Evolutionary conservation across 129 eudicot genomes (phyloP), one percentile per base, ranked within the genome.

Genomic region (Chrysanthemum lavandulifolium): DNA sequence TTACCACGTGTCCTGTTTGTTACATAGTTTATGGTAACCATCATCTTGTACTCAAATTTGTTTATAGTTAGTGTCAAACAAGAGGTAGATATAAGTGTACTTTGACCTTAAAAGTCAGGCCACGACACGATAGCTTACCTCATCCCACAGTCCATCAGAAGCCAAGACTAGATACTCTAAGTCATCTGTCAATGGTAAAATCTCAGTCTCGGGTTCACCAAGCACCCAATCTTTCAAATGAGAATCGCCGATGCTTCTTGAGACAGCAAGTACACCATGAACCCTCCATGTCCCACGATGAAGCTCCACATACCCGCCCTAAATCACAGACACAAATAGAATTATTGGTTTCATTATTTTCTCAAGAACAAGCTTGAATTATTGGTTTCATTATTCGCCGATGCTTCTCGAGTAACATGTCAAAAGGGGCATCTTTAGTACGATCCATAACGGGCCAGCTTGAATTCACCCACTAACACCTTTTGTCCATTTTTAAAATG

Each of bases 251-350:
- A 94, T 88, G 86, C 98, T 94, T 81, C 98, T 88, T 48, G 98
- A 87, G 54, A 94, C 98, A 6, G 97, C 84, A 10, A 94, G 89
- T 50, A 87, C 76, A 52, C 98, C 98, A 29, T 90, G 96, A 73
- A 94, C 93, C 73, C 99, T 86, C 99, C 99, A 94, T 27, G 93
- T 83, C 75, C 99, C 99, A 5, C 91, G 80, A 77, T 90, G 99
- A 62, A 86, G 58, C 80, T 84, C 97, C 11, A 94, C 94, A 79
- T 81, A 94, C 73, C 99, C 99, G 9, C 99, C 97, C 99, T 94
- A 58, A 67, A 73, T 65, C 52, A 64, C 52, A 81, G 36, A 71
- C 66, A 23, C 29, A 70, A 3, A 25, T 2, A 60, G 16, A 61
- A 36, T 67, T 10, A 67, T 57, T 4, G 16, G 61, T 69, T 58